Base-by-base conservation (phyloP, 371 early-diverging fungal species). In the Haplosporangium sp. region DNA sequence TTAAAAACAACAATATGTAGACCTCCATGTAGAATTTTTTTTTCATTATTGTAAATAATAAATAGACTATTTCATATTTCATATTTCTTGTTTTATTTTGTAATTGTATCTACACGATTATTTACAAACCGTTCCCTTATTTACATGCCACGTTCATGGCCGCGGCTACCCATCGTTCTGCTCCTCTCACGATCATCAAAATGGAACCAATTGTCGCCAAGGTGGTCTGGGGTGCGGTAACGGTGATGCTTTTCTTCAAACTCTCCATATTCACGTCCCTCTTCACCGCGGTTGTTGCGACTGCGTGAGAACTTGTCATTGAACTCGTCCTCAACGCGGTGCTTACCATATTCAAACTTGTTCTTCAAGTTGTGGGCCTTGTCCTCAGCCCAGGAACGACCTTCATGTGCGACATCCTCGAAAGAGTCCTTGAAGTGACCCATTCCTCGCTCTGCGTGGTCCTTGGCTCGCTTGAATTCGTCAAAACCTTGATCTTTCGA, bases 171-270 rank as follows among this genome's bases (percentile, higher is more conserved):
- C 4, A 55, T 55, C 9, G 62, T 45, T 2, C 42, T 45, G 40
- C 68, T 67, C 27, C 27, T 27, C 34, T 69, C 65, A 37, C 68
- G 61, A 45, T 64, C 61, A 37, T 69, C 77, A 57, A 61, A 71
- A 52, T 79, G 79, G 69, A 79, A 79, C 79, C 79, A 79, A 58
- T 71, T 69, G 65, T 79, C 79, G 42, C 69, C 20, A 19, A 73
- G 73, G 50, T 69, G 69, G 50, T 73, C 34, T 15, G 73, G 69
- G 10, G 62, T 42, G 20, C 68, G 67, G 65, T 67, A 40, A 37
- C 65, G 70, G 13, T 48, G 27, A 27, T 27, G 27, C 27, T 27
- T 39, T 4, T 2, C 27, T n/a, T 48, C 39, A 11, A 13, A n/a
- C 2, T 50, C 67, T 42, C 66, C 63, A 56, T 55, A 58, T 20